These are phyloP conservation scores for Phytophthora agathidicida DNA, from an alignment of 352 stramenopile genomes.

Conservation along the genomic window DNA sequence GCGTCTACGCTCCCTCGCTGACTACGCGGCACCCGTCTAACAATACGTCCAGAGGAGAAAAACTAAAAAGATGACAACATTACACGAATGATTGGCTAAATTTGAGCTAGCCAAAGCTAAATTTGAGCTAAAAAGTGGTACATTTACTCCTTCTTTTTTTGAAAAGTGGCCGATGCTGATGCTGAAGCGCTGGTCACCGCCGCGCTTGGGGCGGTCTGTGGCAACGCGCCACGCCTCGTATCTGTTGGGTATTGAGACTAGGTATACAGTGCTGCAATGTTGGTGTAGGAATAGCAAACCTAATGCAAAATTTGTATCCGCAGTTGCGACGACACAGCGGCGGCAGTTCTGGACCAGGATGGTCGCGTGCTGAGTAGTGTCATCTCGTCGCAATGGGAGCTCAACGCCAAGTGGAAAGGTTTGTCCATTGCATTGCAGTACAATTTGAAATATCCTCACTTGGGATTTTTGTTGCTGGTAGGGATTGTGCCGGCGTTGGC, in stretches of 20 bases:
- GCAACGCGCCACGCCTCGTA: slow-evolving; percentile 50
- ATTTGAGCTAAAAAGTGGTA: too few relatives aligned
- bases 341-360: slow-evolving; percentile 90
- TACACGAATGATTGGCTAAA: too few relatives aligned
- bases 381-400: slow-evolving; percentile 93
- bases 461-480: slow-evolving; percentile 16
- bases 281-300: not conserved
- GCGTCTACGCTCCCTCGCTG: slow-evolving; percentile 16
- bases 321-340: slow-evolving; percentile 95
- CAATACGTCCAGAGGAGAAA: slow-evolving; percentile 15
- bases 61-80: too few relatives aligned
- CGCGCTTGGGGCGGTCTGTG: not conserved
- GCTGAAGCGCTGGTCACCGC: not conserved
- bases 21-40: slow-evolving; percentile 19
- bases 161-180: slow-evolving; percentile 7
- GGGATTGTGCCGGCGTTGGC: slow-evolving; percentile 97
- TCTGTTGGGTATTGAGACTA: slow-evolving; percentile 96
- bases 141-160: not conserved
- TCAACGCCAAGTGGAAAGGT: slow-evolving; percentile 89
- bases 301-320: not conserved
- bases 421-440: not conserved
- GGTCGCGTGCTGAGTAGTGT: slow-evolving; percentile 93
- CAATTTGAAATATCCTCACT: slow-evolving; percentile 12
- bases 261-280: slow-evolving; percentile 21
- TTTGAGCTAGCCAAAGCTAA: too few relatives aligned